phyloP scores from a whole-genome alignment of 2,329 filamentous ascomycete genomes.

The Sarocladium brachiariae region DNA sequence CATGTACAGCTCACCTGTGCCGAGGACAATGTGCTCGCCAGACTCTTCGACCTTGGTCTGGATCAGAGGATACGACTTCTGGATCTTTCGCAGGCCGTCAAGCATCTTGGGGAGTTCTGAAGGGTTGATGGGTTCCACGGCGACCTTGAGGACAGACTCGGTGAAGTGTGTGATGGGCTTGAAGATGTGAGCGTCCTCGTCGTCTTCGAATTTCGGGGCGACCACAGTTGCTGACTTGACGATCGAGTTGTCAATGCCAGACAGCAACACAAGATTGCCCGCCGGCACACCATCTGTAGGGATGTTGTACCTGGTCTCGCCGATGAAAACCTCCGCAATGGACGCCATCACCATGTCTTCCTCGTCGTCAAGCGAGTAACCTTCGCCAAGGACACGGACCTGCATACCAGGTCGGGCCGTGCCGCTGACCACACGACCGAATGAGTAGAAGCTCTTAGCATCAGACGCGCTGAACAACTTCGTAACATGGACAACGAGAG shows the following conservation, averaged over 20 bases:
- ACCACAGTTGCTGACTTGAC: conserved; percentile 95
- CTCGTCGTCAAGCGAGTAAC: conserved; percentile 93
- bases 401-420: conserved; percentile 74
- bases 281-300: conserved; percentile 87
- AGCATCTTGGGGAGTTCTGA: conserved; percentile 98
- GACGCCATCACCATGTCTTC: conserved; percentile 92
- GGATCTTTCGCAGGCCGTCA: conserved; percentile 90
- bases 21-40: conserved; percentile 89
- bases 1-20: conserved; percentile 99
- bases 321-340: conserved; percentile 81
- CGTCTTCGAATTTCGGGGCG: conserved; percentile 68
- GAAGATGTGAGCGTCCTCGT: conserved; percentile 95
- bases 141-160: conserved; percentile 95
- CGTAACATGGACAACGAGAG: conserved; percentile 83
- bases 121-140: conserved; percentile 95
- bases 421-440: conserved; percentile 89
- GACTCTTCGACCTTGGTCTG: conserved; percentile 97
- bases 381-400: conserved; percentile 88
- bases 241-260: conserved; percentile 94
- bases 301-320: conserved; percentile 88
- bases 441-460: conserved; percentile 83
- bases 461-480: conserved; percentile 89
- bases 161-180: conserved; percentile 89
- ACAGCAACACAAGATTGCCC: conserved; percentile 86
- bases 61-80: conserved; percentile 94